Base-by-base conservation (phyloP, 768 basidiomycete species). In the Russula sp. region DNA sequence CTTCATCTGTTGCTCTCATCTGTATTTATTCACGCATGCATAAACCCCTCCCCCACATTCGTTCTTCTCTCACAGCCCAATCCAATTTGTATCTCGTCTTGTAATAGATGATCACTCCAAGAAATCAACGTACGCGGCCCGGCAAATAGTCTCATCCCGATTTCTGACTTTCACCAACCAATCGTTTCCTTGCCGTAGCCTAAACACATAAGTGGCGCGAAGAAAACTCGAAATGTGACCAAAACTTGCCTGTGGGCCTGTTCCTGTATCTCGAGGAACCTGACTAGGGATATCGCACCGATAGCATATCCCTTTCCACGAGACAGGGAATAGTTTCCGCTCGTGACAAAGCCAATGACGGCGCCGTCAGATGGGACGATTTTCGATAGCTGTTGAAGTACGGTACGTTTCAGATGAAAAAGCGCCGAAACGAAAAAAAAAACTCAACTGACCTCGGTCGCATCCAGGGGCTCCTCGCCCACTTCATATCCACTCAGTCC, bases 261-360 rank as follows among this genome's bases (percentile, higher is more conserved):
- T 61, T 81, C 77, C 61, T 77, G 73, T 20, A 88, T 71, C 40
- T 81, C 78, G 31, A 87, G 67, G 40, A 85, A 75, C 58, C 75
- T 75, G 32, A 72, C 69, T 13, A 94, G 70, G 3, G 90, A 77
- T 18, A 98, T 74, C 0, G 86, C 84, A 18, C 86, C 96, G 13
- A 97, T 78, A 2, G 84, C 94, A 68, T 84, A 84, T 0, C 91
- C 94, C 62, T 82, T 76, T 0, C 95, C 95, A 34, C 85, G 81
- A 0, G 84, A 80, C 8, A 98, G 79, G 1, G 94, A 95, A 71
- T 82, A 88, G 63, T 85, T 86, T 0, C 94, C 95, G 2, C 89
- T 87, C 0, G 93, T 92, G 20, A 94, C 79, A 69, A 89, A 91
- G 0, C 96, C 95, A 57, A 96, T 83, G 31, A 90, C 78, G 3